Conservation (phyloP, 1,284 basidiomycete genomes). For the Schizophyllum commune region DNA sequence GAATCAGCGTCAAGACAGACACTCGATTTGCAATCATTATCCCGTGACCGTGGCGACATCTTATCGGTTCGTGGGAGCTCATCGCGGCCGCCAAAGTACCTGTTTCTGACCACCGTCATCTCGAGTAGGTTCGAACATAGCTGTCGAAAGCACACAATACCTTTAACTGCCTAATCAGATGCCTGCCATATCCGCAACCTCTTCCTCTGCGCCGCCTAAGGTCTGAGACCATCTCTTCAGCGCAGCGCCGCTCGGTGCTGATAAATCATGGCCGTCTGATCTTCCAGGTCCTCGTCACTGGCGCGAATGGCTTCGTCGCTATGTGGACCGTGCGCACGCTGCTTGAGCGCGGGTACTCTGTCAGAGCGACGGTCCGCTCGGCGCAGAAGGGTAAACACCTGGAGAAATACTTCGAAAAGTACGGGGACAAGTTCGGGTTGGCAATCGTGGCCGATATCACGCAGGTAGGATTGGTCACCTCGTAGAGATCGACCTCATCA, state of each 20-base stretch:
- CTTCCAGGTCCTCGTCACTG: constrained; percentile 28
- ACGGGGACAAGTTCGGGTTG: constrained; percentile 32
- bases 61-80: too few relatives aligned
- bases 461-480: constrained; percentile 17
- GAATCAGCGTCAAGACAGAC: too few relatives aligned
- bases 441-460: constrained; percentile 40
- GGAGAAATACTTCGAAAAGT: constrained; percentile 30
- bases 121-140: too few relatives aligned
- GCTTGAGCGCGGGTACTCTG: constrained; percentile 29
- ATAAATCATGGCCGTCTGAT: too few relatives aligned
- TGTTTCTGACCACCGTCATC: too few relatives aligned
- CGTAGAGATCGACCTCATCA: not conserved
- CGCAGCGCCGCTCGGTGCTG: too few relatives aligned
- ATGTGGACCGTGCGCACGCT: constrained; percentile 26
- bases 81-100: too few relatives aligned
- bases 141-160: too few relatives aligned
- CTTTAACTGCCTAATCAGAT: too few relatives aligned
- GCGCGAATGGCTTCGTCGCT: constrained; percentile 31
- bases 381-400: constrained; percentile 36
- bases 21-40: too few relatives aligned
- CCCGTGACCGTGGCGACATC: too few relatives aligned
- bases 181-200: too few relatives aligned
- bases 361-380: constrained; percentile 42
- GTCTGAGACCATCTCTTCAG: not conserved
- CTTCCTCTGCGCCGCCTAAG: not conserved